These are phyloP conservation scores for Castanea mollissima DNA, from an alignment of 306 rosid genomes.

Conservation along the genomic window DNA sequence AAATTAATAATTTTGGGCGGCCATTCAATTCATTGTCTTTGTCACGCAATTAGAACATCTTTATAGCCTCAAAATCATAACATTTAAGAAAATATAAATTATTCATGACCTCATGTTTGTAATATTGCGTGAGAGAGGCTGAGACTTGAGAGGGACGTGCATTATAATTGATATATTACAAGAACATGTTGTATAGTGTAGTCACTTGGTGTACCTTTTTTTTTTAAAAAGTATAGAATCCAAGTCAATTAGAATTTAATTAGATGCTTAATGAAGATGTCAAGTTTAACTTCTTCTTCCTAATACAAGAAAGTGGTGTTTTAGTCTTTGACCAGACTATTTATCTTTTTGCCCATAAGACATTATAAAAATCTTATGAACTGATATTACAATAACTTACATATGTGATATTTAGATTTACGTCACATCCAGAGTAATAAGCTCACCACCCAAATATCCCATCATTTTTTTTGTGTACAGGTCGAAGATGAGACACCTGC, in stretches of 20 bases:
- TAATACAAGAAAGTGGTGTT: not conserved
- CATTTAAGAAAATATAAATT: conserved; percentile 18
- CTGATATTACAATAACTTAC: too few species aligned
- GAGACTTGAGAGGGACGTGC: too few species aligned
- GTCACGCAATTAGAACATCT: conserved; percentile 14
- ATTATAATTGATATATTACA: too few species aligned
- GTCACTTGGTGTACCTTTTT: too few species aligned
- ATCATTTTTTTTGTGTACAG: too few species aligned
- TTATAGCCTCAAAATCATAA: conserved; percentile 26
- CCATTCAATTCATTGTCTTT: conserved; percentile 32
- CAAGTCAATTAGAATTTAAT: not conserved
- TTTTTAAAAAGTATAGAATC: not conserved
- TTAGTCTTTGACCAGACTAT: too few species aligned
- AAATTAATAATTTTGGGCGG: conserved; percentile 15
- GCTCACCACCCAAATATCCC: rapidly evolving
- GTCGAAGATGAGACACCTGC: too few species aligned
- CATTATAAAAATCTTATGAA: too few species aligned
- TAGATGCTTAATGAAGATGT: not conserved
- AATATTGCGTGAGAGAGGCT: not conserved
- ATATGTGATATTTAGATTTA: too few species aligned
- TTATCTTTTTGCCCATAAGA: too few species aligned
- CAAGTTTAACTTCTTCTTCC: not conserved
- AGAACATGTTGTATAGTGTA: too few species aligned
- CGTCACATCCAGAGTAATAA: too few species aligned
- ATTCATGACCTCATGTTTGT: not conserved